Base-by-base conservation (phyloP, 306 rosid genomes). In the Quercus wislizeni region DNA sequence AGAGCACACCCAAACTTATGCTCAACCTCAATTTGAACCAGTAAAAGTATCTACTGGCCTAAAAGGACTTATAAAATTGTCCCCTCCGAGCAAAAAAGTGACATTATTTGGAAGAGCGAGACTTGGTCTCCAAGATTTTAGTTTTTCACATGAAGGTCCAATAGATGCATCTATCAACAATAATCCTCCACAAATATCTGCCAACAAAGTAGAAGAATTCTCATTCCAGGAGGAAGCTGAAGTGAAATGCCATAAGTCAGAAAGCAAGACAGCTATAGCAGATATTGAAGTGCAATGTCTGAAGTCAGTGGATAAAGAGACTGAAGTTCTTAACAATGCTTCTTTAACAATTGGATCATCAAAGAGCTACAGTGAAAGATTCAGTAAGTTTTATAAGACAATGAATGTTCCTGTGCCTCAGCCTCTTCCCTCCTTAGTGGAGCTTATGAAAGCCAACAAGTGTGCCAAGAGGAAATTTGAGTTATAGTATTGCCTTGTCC, bases 21-120 rank as follows among this genome's bases (percentile, higher is more conserved):
- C 51, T 1, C 82, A 83, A 69, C 77, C 85, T 85, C 86, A 87
- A 65, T 75, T 79, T 15, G 81, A 61, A 62, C 86, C 81, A 2
- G 74, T 69, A 33, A 85, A 87, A 76, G 82, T 75, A 54, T 69
- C 69, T 70, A 78, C 75, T 46, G 79, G 76, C 30, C 68, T 54
- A 30, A 83, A 75, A 76, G 82, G 74, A 81, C 76, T 52, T 3
- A 62, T 65, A 65, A 77, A 69, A 67, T 81, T 75, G 57, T 81
- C 87, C 74, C 81, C 88, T 79, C 82, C 85, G 27, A 69, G 77
- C 15, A 88, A 86, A 71, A 80, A 79, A 10, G 74, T 83, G 20
- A 89, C 96, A 1, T 85, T 90, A 69, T 94, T 94, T 78, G 97
- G 96, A 79, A 92, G 89, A 88, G 96, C 94, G 71, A 91, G 97